Conservation (phyloP, 2,329 filamentous ascomycete species). For the Cercospora beticola region DNA sequence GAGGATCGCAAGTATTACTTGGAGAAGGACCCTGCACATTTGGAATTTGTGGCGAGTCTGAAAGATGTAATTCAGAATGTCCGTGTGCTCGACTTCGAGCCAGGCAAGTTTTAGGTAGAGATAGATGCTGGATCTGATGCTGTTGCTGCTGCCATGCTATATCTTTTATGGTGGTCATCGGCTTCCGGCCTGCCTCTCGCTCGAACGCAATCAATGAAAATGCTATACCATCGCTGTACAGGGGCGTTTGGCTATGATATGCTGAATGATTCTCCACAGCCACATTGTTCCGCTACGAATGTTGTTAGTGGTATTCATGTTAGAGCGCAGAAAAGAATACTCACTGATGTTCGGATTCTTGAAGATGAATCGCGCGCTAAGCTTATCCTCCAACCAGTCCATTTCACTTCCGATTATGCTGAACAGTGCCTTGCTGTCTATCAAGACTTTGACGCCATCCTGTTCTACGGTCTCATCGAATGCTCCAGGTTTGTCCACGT, state of each 20-base stretch:
- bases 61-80: conserved; percentile 53
- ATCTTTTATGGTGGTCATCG: not conserved
- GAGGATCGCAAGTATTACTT: conserved; percentile 70
- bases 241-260: conserved; percentile 38
- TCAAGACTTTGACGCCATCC: conserved; percentile 91
- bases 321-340: conserved; percentile 43
- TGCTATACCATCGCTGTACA: conserved; percentile 22
- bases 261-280: conserved; percentile 92
- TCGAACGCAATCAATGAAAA: conserved; percentile 26
- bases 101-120: conserved; percentile 35
- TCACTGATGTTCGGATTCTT: conserved; percentile 97
- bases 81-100: conserved; percentile 60
- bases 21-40: conserved; percentile 62
- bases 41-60: conserved; percentile 55
- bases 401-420: conserved; percentile 99
- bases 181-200: conserved; percentile 7
- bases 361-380: conserved; percentile 90
- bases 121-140: not conserved
- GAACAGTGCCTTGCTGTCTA: conserved; percentile 95
- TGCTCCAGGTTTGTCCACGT: conserved; percentile 81
- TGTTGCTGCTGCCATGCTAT: conserved; percentile 2
- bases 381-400: conserved; percentile 97
- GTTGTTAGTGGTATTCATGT: conserved; percentile 21
- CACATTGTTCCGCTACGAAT: conserved; percentile 83
- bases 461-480: conserved; percentile 95